Percentiles rank a stretch among this genome's conserved stretches.
These are phyloP conservation scores for Crucibulum parvulum DNA, from an alignment of 1,284 basidiomycete species.

Conservation along the genomic window DNA sequence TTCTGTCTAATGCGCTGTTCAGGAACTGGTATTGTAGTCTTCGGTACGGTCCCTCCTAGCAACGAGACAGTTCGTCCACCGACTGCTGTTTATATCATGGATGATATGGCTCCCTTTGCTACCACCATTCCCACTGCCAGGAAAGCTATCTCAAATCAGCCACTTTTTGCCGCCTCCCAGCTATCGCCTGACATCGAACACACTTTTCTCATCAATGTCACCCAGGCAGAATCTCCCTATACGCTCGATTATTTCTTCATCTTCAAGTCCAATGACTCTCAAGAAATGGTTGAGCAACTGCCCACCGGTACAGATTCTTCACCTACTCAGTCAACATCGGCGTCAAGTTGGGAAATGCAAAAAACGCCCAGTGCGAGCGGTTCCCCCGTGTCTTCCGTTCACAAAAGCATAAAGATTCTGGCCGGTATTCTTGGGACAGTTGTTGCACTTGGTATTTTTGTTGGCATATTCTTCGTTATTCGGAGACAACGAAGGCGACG, in stretches of 20 bases:
- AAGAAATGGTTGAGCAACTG: slow-evolving; percentile 17
- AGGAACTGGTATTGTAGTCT: slow-evolving; percentile 51
- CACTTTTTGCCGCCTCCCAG: slow-evolving; percentile 43
- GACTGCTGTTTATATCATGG: slow-evolving; percentile 45
- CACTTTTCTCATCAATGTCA: slow-evolving; percentile 44
- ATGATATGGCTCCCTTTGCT: slow-evolving; percentile 33
- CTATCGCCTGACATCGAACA: slow-evolving; percentile 37
- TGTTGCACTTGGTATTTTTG: slow-evolving; percentile 21
- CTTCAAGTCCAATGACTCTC: slow-evolving; percentile 20
- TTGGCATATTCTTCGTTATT: slow-evolving; percentile 17
- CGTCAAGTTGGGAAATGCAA: slow-evolving; percentile 1
- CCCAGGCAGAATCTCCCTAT: slow-evolving; percentile 38
- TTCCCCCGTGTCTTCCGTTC: slow-evolving; percentile 2
- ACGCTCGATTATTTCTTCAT: slow-evolving; percentile 47
- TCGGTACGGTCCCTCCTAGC: slow-evolving; percentile 48
- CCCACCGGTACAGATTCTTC: slow-evolving; percentile 14
- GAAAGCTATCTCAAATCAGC: slow-evolving; percentile 42
- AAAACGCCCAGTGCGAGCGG: background rate
- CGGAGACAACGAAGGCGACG: slow-evolving; percentile 13
- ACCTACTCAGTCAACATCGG: background rate
- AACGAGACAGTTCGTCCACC: slow-evolving; percentile 41
- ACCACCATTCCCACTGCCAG: slow-evolving; percentile 42
- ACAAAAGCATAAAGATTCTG: slow-evolving; percentile 25
- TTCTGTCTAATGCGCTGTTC: background rate
- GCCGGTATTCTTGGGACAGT: slow-evolving; percentile 29